phyloP scores from a whole-genome alignment of 106 monocot genomes.

The Allium sativum region DNA sequence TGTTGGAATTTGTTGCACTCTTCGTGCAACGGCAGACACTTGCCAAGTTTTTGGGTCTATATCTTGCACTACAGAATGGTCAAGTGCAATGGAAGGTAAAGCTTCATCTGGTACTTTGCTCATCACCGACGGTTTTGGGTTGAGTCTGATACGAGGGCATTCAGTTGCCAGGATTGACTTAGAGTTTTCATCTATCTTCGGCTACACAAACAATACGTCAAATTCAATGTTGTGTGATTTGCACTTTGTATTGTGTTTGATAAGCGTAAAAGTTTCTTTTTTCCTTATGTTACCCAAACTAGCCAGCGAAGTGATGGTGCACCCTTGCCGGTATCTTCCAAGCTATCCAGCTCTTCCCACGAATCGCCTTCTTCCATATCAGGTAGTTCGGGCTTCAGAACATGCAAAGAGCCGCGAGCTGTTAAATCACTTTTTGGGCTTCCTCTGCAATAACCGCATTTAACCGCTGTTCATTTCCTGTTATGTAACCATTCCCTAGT shows the following conservation, averaged over 20 bases:
- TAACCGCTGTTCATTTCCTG: constrained; percentile 48
- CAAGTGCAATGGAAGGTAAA: constrained; percentile 34
- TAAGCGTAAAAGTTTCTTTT: neutral
- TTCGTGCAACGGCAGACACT: constrained; percentile 15
- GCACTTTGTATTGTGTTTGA: too few relatives aligned
- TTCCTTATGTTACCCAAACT: constrained; percentile 51
- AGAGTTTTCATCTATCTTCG: constrained; percentile 71
- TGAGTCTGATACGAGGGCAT: constrained; percentile 71
- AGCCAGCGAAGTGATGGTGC: constrained; percentile 81
- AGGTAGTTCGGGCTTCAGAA: constrained; percentile 76
- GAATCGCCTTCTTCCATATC: constrained; percentile 84
- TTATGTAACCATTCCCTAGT: constrained; percentile 34
- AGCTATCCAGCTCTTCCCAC: constrained; percentile 80
- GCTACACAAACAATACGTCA: constrained; percentile 22
- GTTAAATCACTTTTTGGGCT: constrained; percentile 73
- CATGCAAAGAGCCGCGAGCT: constrained; percentile 49
- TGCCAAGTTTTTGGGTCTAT: constrained; percentile 79
- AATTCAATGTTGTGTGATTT: too few relatives aligned
- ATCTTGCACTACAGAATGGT: constrained; percentile 46
- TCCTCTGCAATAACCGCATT: constrained; percentile 81
- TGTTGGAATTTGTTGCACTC: neutral
- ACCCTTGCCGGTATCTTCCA: constrained; percentile 42
- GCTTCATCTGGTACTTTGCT: constrained; percentile 56
- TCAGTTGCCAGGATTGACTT: constrained; percentile 39
- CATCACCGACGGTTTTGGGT: constrained; percentile 44